Evolutionary conservation across 306 rosid species (phyloP).

Genomic region (Psophocarpus tetragonolobus): DNA sequence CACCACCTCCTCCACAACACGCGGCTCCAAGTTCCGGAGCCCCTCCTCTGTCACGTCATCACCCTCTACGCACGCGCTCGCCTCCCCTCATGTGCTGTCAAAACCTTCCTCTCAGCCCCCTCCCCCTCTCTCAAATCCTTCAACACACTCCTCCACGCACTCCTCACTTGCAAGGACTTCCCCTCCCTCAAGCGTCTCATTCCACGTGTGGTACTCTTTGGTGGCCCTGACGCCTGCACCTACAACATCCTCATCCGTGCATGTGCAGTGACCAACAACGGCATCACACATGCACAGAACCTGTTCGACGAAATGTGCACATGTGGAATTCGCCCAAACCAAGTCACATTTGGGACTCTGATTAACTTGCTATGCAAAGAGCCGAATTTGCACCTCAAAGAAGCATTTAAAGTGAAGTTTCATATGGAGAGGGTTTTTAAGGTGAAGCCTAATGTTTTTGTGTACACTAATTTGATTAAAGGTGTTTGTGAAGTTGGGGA

Average conservation of each 20-base stretch:
- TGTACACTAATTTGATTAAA: slow-evolving; percentile 58
- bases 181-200: slow-evolving; percentile 35
- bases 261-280: slow-evolving; percentile 24
- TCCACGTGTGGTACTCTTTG: slow-evolving; percentile 26
- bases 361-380: slow-evolving; percentile 51
- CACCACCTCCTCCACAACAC: slow-evolving; percentile 53
- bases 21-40: slow-evolving; percentile 53
- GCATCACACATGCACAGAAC: slow-evolving; percentile 40
- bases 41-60: slow-evolving; percentile 76
- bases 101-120: slow-evolving; percentile 53
- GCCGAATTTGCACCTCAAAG: slow-evolving; percentile 30
- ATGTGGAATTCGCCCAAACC: slow-evolving; percentile 39
- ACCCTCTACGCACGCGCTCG: slow-evolving; percentile 63
- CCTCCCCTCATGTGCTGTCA: slow-evolving; percentile 60
- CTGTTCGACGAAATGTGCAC: slow-evolving; percentile 67
- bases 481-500: slow-evolving; percentile 60
- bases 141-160: slow-evolving; percentile 64
- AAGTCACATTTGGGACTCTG: slow-evolving; percentile 62
- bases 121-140: slow-evolving; percentile 54
- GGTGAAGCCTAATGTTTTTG: slow-evolving; percentile 45
- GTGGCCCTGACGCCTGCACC: slow-evolving; percentile 60
- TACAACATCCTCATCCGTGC: slow-evolving; percentile 67
- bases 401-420: slow-evolving; percentile 61
- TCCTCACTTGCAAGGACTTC: slow-evolving; percentile 50
- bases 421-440: slow-evolving; percentile 48